Conservation (phyloP, 306 rosid species). For the Cucurbita moschata region DNA sequence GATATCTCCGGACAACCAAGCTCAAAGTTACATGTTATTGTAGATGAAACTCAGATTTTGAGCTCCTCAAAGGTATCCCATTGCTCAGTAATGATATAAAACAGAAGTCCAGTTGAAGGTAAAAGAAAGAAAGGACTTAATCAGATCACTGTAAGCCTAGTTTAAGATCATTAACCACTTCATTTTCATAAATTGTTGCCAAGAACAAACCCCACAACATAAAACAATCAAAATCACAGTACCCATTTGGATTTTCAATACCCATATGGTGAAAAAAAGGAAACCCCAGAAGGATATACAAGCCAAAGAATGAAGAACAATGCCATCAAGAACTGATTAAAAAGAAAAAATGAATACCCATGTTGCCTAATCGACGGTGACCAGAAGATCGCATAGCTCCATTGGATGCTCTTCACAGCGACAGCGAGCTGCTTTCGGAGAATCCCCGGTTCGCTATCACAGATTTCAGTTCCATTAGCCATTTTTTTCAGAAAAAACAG, state of each 20-base stretch:
- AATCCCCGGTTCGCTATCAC: slow-evolving; percentile 27
- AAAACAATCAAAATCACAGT: not conserved
- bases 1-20: not conserved
- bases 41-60: not conserved
- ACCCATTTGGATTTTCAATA: not conserved
- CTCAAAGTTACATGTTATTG: not conserved
- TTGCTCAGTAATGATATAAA: not conserved
- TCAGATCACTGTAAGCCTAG: not conserved
- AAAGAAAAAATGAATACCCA: slow-evolving; percentile 30
- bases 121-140: not conserved
- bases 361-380: slow-evolving; percentile 41
- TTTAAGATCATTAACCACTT: not conserved
- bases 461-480: slow-evolving; percentile 31
- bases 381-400: slow-evolving; percentile 95
- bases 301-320: not conserved
- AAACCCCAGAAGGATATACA: not conserved
- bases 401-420: slow-evolving; percentile 66
- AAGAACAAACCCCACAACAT: not conserved
- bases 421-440: slow-evolving; percentile 56
- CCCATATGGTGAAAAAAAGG: not conserved
- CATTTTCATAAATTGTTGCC: not conserved
- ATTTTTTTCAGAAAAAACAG: slow-evolving; percentile 8
- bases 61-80: not conserved
- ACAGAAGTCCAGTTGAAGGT: not conserved
- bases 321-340: not conserved